Evolutionary conservation across 441 rosid species (phyloP).

Genomic region (Croton setiger): DNA sequence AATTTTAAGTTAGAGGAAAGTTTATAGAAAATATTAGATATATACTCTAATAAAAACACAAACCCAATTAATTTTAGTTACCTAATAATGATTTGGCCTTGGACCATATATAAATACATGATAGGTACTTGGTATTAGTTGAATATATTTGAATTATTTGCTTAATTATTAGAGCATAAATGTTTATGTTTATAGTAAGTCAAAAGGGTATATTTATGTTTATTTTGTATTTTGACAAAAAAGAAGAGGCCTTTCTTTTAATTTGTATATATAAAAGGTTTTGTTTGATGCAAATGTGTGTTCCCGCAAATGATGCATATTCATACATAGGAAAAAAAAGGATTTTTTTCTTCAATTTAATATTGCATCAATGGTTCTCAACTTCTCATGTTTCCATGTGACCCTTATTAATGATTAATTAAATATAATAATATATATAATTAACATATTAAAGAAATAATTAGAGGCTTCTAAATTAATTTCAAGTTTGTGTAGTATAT

Average conservation of each 20-base stretch:
- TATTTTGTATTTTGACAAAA: no score
- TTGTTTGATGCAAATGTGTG: slow-evolving; percentile 2
- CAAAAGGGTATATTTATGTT: slow-evolving; percentile 25
- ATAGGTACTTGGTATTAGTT: not conserved
- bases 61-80: not conserved
- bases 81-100: not conserved
- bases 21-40: no score
- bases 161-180: slow-evolving; percentile 7
- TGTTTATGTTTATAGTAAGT: slow-evolving; percentile 13
- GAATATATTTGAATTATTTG: not conserved
- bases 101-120: not conserved
- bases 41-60: no score
- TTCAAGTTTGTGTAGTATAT: not conserved
- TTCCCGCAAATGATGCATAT: slow-evolving; percentile 23
- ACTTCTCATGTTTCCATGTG: slow-evolving; percentile 51
- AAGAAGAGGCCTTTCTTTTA: no score
- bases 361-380: slow-evolving; percentile 15
- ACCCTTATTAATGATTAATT: slow-evolving; percentile 12
- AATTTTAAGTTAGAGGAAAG: no score
- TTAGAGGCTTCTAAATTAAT: not conserved
- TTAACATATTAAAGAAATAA: no score
- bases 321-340: not conserved
- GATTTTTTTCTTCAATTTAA: slow-evolving; percentile 14
- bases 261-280: no score
- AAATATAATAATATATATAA: no score